A percentile compares a stretch with the other conserved stretches of the same genome.
phyloP scores from a whole-genome alignment of 495 filamentous ascomycete species.

The Xylaria nigripes region DNA sequence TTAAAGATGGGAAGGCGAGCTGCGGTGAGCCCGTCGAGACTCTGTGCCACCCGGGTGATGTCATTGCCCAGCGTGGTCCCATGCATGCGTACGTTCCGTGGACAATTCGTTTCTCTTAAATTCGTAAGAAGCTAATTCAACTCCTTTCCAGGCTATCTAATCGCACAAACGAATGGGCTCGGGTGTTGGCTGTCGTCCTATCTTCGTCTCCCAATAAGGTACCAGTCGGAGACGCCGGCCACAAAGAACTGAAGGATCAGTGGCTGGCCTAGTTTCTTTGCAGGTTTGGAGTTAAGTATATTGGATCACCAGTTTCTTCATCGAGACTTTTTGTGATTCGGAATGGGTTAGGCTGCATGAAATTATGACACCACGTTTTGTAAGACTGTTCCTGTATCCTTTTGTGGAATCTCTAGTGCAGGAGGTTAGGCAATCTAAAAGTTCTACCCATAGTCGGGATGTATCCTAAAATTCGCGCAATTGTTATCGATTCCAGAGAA shows the following conservation, averaged over 20 bases:
- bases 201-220: conserved; percentile 15
- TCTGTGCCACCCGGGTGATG: conserved; percentile 15
- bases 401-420: too few relatives aligned
- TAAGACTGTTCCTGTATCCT: too few relatives aligned
- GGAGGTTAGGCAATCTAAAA: too few relatives aligned
- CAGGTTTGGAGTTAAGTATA: too few relatives aligned
- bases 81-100: conserved; percentile 21
- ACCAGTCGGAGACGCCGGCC: conserved; percentile 1
- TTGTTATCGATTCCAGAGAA: too few relatives aligned
- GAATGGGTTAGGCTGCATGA: too few relatives aligned
- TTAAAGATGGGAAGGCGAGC: neutral
- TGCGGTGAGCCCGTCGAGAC: conserved; percentile 19
- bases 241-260: conserved; percentile 8
- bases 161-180: conserved; percentile 16
- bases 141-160: conserved; percentile 14
- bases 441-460: too few relatives aligned
- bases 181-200: conserved; percentile 7
- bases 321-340: too few relatives aligned
- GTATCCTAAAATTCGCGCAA: too few relatives aligned
- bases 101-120: neutral
- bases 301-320: too few relatives aligned
- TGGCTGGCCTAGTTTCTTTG: conserved; percentile 9
- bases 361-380: too few relatives aligned
- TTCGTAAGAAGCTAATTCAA: neutral
- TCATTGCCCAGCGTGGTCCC: conserved; percentile 18